Base-by-base conservation (phyloP, 495 filamentous ascomycete genomes). In the Tetracladium marchalianum region DNA sequence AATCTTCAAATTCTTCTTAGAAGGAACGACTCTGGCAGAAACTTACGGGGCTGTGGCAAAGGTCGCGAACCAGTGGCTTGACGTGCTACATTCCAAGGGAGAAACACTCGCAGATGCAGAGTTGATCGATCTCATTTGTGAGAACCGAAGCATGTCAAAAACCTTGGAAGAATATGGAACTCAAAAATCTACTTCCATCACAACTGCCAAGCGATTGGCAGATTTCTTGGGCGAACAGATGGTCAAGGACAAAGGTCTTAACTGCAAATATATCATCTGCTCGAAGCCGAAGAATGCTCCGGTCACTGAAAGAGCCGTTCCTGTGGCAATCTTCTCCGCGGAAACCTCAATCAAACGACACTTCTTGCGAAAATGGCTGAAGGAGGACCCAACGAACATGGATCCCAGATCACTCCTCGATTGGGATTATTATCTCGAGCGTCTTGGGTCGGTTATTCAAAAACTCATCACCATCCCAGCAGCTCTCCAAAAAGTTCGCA, bases 231-330 rank as follows among this genome's bases (percentile, higher is more conserved):
- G 92, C 11, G 89, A 95, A 62, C 90, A 95, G 58, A 99, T 99
- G 92, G 77, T 95, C 53, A 99, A 99, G 56, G 92, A 99, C 62
- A 97, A 96, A 62, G 92, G 92, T 12, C 65, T 99, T 53, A 97
- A 97, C 64, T 99, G 92, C 80, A 97, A 97, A 63, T 99, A 94
- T 63, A 94, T 99, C 64, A 96, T 99, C 52, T 93, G 89, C 35
- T 75, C 87, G 7, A 80, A 73, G 52, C 92, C 92, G 17, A 84
- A 80, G 56, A 82, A 82, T 58, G 88, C 92, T 0, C 90, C 92
- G 16, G 90, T 99, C 50, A 97, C 92, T 0, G 92, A 97, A 55
- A 73, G 92, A 55, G 92, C 92, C 8, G 81, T 97, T 52, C 92
- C 92, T 5, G 88, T 96, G 5, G 86, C 92, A 13, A 99, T 99